phyloP scores from a whole-genome alignment of 1,284 basidiomycete genomes.

The Boletus smithii region DNA sequence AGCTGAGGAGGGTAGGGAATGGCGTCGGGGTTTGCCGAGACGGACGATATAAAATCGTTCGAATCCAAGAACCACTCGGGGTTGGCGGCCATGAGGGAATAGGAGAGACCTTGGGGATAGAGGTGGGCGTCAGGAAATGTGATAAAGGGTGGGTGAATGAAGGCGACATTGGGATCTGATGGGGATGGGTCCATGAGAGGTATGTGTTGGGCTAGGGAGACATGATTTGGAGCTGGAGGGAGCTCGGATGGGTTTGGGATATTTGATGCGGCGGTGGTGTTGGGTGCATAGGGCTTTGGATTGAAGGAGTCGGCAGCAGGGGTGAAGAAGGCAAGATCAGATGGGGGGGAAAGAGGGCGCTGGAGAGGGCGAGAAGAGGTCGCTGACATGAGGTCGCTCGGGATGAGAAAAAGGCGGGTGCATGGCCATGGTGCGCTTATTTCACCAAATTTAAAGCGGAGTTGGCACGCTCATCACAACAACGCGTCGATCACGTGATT shows the following conservation, averaged over 20 bases:
- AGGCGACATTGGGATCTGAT: slow-evolving; percentile 57
- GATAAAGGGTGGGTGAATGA: slow-evolving; percentile 69
- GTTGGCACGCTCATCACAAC: slow-evolving; percentile 34
- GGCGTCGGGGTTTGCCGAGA: slow-evolving; percentile 46
- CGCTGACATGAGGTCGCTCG: slow-evolving; percentile 33
- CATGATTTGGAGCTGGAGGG: slow-evolving; percentile 31
- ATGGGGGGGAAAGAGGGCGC: slow-evolving; percentile 44
- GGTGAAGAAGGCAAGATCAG: slow-evolving; percentile 54
- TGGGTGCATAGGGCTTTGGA: slow-evolving; percentile 54
- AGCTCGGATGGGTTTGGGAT: slow-evolving; percentile 21
- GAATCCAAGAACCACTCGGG: slow-evolving; percentile 74
- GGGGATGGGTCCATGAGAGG: slow-evolving; percentile 63
- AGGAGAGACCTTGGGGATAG: slow-evolving; percentile 66
- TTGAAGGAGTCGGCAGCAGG: slow-evolving; percentile 57
- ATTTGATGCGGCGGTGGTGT: slow-evolving; percentile 21
- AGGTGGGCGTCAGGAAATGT: slow-evolving; percentile 57
- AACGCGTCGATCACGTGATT: slow-evolving; percentile 34
- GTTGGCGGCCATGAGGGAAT: slow-evolving; percentile 63
- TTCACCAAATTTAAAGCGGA: slow-evolving; percentile 38
- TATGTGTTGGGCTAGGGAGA: slow-evolving; percentile 43
- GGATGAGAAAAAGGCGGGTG: slow-evolving; percentile 18
- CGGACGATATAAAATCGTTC: slow-evolving; percentile 55
- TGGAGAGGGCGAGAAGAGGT: slow-evolving; percentile 39
- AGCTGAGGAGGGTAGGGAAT: slow-evolving; percentile 68
- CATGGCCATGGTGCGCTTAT: slow-evolving; percentile 28